Evolutionary conservation across 371 early-diverging fungal genomes (phyloP), one percentile per base, ranked within the genome.

Genomic region (Umbelopsis sp.): DNA sequence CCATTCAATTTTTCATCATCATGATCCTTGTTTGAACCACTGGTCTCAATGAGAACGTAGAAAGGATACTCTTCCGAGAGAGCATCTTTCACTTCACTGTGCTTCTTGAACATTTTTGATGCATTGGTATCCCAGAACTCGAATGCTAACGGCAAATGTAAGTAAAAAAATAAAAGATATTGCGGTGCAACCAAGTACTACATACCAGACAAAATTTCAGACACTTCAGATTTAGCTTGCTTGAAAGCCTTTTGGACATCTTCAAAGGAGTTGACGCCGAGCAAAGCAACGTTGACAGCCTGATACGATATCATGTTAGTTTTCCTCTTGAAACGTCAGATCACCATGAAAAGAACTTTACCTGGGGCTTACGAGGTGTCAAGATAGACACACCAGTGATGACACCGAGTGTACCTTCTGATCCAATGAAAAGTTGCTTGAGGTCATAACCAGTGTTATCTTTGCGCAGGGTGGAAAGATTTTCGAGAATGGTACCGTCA

Each of bases 401-500:
- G 50, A 97, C 81, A 9, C 97, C 97, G 65, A 97, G 78, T 2
- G 95, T 93, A 29, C 97, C 97, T 74, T 97, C 97, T 5, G 94
- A 88, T 12, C 97, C 97, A 69, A 97, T 95, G 71, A 97, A 95
- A 41, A 97, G 83, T 73, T 97, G 96, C 83, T 96, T 96, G 63
- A 97, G 73, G 72, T 97, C 96, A 67, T 93, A 95, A 7, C 97
- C 77, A 14, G 94, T 94, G 78, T 91, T 96, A 79, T 89, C 97
- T 84, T 87, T 95, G 72, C 90, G 90, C 73, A 93, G 76, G 4
- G 91, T 87, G 7, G 86, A 84, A 63, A 94, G 81, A 48, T 91
- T 93, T 62, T 96, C 87, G 65, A 97, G 76, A 16, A 97, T 81
- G 1, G 89, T 89, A 8, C 97, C 97, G 72, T 96, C 93, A 7